Percentiles rank a stretch among this genome's conserved stretches.
Evolutionary conservation across 495 filamentous ascomycete species (phyloP).

Genomic region (Hypomontagnella submonticulosa): DNA sequence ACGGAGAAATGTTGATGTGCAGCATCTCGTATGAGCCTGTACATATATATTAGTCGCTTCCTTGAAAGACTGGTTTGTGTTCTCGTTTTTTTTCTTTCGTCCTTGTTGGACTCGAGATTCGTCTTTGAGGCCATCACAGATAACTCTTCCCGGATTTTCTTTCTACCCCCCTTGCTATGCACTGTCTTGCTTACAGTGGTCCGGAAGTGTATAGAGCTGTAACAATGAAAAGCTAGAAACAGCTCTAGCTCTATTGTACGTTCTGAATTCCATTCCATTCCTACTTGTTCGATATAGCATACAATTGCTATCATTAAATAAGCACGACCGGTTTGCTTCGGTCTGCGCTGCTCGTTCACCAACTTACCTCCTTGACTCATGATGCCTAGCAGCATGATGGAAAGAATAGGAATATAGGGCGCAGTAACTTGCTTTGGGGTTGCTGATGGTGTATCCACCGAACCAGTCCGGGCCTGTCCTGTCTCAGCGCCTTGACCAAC

Average conservation of each 20-base stretch:
- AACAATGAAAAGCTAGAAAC: conserved; percentile 40
- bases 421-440: conserved; percentile 6
- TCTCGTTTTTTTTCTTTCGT: conserved; percentile 41
- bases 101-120: conserved; percentile 22
- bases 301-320: not conserved
- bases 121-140: conserved; percentile 41
- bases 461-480: conserved; percentile 15
- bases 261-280: not conserved
- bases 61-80: conserved; percentile 38
- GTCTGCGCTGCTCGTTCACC: conserved; percentile 8
- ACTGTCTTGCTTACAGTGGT: conserved; percentile 32
- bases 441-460: conserved; percentile 15
- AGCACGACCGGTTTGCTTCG: not conserved
- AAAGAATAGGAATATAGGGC: too few relatives aligned
- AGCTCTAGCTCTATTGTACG: conserved; percentile 2
- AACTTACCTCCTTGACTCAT: conserved; percentile 11
- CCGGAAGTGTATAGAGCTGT: conserved; percentile 22
- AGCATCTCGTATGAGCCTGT: conserved; percentile 18
- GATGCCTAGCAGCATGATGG: conserved; percentile 8
- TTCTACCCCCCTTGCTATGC: conserved; percentile 32
- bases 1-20: conserved; percentile 7
- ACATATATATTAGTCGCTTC: conserved; percentile 33
- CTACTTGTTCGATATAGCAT: not conserved
- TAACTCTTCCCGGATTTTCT: conserved; percentile 12
- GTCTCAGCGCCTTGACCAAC: conserved; percentile 56